Evolutionary conservation across 2,329 filamentous ascomycete species (phyloP).

Genomic region (Hymenoscyphus scutula): DNA sequence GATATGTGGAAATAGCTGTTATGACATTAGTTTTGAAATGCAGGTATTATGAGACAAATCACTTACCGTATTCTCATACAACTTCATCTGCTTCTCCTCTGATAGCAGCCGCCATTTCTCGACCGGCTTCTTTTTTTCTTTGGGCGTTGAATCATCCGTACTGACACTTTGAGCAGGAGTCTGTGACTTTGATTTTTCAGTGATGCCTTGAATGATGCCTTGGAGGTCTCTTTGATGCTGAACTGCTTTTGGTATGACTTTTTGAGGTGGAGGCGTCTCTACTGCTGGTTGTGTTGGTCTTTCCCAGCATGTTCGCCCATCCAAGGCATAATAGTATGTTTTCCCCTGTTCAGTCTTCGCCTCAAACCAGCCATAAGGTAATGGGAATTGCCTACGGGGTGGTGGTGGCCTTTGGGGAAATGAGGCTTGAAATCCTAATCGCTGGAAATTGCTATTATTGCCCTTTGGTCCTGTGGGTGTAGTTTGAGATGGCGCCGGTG

Average conservation of each 20-base stretch:
- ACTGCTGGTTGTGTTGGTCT: not conserved
- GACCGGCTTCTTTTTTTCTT: constrained; percentile 56
- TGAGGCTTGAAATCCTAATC: constrained; percentile 49
- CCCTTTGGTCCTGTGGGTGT: constrained; percentile 49
- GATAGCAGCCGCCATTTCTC: constrained; percentile 70
- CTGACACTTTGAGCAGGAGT: constrained; percentile 64
- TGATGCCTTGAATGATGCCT: constrained; percentile 81
- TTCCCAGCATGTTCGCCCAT: constrained; percentile 69
- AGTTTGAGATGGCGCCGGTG: constrained; percentile 25
- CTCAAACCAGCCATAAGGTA: constrained; percentile 80
- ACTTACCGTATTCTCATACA: constrained; percentile 90
- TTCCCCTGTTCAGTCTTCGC: constrained; percentile 70
- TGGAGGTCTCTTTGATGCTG: constrained; percentile 71
- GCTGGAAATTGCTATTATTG: constrained; percentile 48
- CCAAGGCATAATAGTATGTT: constrained; percentile 81
- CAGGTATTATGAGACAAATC: not conserved
- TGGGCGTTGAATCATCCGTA: constrained; percentile 47
- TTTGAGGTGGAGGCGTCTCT: constrained; percentile 54
- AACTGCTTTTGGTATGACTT: constrained; percentile 45
- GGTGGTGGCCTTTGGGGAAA: constrained; percentile 52
- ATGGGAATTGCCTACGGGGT: constrained; percentile 52
- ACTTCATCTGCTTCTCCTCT: constrained; percentile 86
- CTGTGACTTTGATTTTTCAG: constrained; percentile 47
- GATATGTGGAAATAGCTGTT: constrained; percentile 79
- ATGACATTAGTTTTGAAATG: constrained; percentile 20